phyloP scores from a whole-genome alignment of 495 filamentous ascomycete species.

The Aspergillus baeticus region DNA sequence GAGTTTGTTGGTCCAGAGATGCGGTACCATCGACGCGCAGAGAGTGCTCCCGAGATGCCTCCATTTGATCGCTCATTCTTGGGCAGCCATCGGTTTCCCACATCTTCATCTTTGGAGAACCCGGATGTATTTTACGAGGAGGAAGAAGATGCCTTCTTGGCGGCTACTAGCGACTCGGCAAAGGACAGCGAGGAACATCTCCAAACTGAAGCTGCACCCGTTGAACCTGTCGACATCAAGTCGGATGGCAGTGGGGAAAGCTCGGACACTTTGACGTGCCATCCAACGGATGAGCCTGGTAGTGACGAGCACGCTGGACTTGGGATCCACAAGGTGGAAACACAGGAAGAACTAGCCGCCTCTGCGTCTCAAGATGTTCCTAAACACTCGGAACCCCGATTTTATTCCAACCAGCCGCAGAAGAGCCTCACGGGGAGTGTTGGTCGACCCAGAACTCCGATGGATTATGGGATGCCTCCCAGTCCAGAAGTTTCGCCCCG shows the following conservation, averaged over 20 bases:
- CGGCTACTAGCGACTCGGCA: conserved; percentile 38
- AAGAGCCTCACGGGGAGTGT: conserved; percentile 24
- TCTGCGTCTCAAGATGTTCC: not conserved
- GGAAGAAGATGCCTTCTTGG: conserved; percentile 71
- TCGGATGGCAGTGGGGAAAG: conserved; percentile 37
- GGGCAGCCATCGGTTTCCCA: conserved; percentile 63
- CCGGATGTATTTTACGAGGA: conserved; percentile 94
- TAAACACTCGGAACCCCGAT: conserved; percentile 1
- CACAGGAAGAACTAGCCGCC: not conserved
- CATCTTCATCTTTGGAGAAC: conserved; percentile 66
- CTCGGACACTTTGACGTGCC: conserved; percentile 39
- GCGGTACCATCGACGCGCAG: conserved; percentile 86
- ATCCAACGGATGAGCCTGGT: conserved; percentile 28
- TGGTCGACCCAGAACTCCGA: conserved; percentile 21
- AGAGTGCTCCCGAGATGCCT: conserved; percentile 87
- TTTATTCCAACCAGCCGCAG: conserved; percentile 15
- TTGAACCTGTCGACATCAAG: conserved; percentile 24
- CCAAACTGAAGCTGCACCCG: not conserved
- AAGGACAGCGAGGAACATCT: conserved; percentile 19
- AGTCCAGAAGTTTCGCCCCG: conserved; percentile 46
- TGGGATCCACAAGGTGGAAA: conserved; percentile 47
- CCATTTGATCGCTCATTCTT: conserved; percentile 72
- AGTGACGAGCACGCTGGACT: conserved; percentile 35
- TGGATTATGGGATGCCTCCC: conserved; percentile 29
- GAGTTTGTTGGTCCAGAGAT: conserved; percentile 78